These are phyloP conservation scores for Wickerhamiella pararugosa DNA, from an alignment of 1,139 yeast species.

Conservation along the genomic window DNA sequence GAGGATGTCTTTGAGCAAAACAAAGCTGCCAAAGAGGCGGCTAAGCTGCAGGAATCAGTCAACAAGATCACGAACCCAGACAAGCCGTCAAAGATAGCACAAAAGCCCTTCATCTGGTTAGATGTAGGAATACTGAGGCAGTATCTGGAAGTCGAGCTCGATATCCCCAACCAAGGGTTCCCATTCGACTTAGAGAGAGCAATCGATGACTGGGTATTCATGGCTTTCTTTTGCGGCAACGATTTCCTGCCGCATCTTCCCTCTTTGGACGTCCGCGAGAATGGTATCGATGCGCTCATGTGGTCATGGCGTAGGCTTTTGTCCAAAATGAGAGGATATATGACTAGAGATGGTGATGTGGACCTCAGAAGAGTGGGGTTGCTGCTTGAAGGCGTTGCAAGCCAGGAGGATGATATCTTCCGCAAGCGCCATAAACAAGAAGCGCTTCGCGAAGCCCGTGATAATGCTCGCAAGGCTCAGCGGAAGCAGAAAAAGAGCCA, in stretches of 20 bases:
- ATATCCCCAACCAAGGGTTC: slow-evolving; percentile 51
- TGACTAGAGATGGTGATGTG: slow-evolving; percentile 80
- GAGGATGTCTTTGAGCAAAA: slow-evolving; percentile 71
- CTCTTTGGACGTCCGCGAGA: slow-evolving; percentile 84
- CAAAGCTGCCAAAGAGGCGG: slow-evolving; percentile 14
- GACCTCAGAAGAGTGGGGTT: slow-evolving; percentile 63
- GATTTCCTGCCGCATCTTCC: slow-evolving; percentile 97
- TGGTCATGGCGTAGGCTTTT: slow-evolving; percentile 68
- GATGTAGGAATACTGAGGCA: slow-evolving; percentile 81
- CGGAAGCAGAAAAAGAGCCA: slow-evolving; percentile 14
- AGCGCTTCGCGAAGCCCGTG: slow-evolving; percentile 45
- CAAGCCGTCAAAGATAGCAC: slow-evolving; percentile 34
- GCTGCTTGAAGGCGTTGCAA: slow-evolving; percentile 48
- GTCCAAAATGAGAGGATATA: slow-evolving; percentile 53
- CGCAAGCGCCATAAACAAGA: slow-evolving; percentile 54
- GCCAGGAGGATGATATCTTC: slow-evolving; percentile 71
- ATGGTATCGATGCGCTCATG: slow-evolving; percentile 71
- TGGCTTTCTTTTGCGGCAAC: slow-evolving; percentile 98
- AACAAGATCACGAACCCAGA: slow-evolving; percentile 32
- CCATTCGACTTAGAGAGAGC: slow-evolving; percentile 86
- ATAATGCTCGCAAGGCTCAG: slow-evolving; percentile 41
- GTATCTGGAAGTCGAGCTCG: slow-evolving; percentile 68
- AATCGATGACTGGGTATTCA: slow-evolving; percentile 96
- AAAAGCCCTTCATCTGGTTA: slow-evolving; percentile 84
- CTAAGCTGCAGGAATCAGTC: slow-evolving; percentile 34